Evolutionary conservation across 352 stramenopile genomes (phyloP).

Genomic region (Lagenidium giganteum): DNA sequence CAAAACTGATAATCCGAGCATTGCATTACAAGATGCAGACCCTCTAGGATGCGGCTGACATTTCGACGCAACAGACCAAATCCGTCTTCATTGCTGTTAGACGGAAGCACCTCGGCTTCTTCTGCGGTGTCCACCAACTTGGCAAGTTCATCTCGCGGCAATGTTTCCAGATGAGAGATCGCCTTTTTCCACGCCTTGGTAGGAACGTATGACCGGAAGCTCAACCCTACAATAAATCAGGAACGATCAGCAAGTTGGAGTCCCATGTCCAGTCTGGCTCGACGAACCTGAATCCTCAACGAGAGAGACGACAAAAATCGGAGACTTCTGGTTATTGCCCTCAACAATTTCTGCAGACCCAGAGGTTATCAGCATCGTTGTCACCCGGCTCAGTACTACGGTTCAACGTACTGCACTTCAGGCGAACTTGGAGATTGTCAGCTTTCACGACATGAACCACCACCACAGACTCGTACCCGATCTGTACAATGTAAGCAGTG

Average conservation of each 20-base stretch:
- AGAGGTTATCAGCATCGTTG: conserved; percentile 2
- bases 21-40: conserved; percentile 48
- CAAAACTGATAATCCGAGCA: conserved; percentile 83
- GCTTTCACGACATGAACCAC: conserved; percentile 10
- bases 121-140: conserved; percentile 7
- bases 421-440: conserved; percentile 6
- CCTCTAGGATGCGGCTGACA: conserved; percentile 71
- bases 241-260: background rate
- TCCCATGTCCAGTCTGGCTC: no score
- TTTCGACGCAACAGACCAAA: conserved; percentile 75
- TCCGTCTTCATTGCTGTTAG: conserved; percentile 59
- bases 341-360: conserved; percentile 52
- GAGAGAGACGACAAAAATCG: conserved; percentile 72
- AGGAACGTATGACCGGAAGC: conserved; percentile 73
- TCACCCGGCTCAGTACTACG: background rate
- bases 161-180: conserved; percentile 57
- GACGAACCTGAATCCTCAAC: conserved; percentile 42
- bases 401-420: conserved; percentile 14
- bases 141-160: conserved; percentile 42
- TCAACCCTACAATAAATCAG: conserved; percentile 30
- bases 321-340: conserved; percentile 72
- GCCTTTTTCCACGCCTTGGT: conserved; percentile 84
- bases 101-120: conserved; percentile 33
- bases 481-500: conserved; percentile 5
- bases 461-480: conserved; percentile 12